phyloP scores from a whole-genome alignment of 2,329 filamentous ascomycete species.

The Sporothrix pallida region DNA sequence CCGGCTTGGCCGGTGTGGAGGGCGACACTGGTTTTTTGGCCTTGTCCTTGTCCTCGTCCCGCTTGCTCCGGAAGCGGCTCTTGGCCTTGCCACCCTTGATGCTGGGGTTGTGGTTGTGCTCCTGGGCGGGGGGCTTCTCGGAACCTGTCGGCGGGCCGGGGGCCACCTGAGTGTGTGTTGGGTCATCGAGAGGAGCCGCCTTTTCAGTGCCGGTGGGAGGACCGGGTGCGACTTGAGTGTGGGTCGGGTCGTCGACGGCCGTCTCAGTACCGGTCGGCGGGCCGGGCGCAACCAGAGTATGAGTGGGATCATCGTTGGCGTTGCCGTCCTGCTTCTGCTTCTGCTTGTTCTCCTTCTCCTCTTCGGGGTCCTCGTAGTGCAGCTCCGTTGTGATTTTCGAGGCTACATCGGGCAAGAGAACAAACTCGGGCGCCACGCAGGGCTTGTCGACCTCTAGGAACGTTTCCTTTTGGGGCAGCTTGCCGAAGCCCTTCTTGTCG shows the following conservation, averaged over 20 bases:
- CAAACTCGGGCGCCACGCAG: constrained; percentile 45
- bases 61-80: constrained; percentile 5
- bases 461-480: constrained; percentile 41
- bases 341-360: background rate
- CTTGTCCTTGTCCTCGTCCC: no score
- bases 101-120: background rate
- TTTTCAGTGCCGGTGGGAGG: background rate
- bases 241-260: no score
- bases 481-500: constrained; percentile 54
- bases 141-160: background rate
- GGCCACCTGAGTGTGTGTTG: background rate
- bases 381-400: constrained; percentile 9
- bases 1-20: background rate
- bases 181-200: background rate
- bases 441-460: constrained; percentile 53
- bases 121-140: background rate
- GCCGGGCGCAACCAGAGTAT: no score
- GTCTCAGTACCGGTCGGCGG: no score
- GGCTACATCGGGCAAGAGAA: background rate
- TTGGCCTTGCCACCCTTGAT: background rate
- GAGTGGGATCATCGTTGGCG: background rate
- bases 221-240: background rate
- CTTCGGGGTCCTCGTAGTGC: background rate
- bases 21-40: no score
- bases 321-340: background rate